A percentile compares a stretch with the other conserved stretches of the same genome.
Conservation (phyloP, 208 protist species). For the Herpetomonas tarakana region DNA sequence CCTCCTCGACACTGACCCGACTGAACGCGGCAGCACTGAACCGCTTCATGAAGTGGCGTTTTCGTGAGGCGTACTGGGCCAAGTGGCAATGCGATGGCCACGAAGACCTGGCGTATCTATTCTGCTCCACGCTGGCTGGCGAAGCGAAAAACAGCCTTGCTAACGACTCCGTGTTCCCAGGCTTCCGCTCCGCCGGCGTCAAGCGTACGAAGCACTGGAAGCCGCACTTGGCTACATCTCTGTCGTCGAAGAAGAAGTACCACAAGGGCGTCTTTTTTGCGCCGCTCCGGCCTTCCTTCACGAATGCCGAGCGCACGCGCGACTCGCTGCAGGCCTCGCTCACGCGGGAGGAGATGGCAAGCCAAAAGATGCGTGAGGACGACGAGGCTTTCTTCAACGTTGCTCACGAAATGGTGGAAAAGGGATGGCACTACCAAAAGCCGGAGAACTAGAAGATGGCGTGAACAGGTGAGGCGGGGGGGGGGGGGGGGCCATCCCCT, state of each 20-base stretch:
- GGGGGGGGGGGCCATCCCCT: background rate
- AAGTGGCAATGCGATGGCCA: background rate
- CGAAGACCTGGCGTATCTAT: conserved; percentile 14
- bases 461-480: too few species aligned
- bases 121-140: conserved; percentile 18
- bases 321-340: conserved; percentile 28
- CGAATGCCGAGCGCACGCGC: conserved; percentile 32
- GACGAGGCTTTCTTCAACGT: conserved; percentile 63
- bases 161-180: conserved; percentile 30
- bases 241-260: background rate
- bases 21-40: conserved; percentile 7
- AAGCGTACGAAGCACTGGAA: conserved; percentile 42
- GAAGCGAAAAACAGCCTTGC: conserved; percentile 16
- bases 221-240: conserved; percentile 20
- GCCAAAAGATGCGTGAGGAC: conserved; percentile 23
- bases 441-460: conserved; percentile 41
- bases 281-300: conserved; percentile 49
- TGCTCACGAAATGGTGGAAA: conserved; percentile 65
- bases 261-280: conserved; percentile 17
- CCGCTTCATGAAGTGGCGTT: conserved; percentile 23
- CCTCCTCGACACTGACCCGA: background rate
- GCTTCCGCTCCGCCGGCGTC: conserved; percentile 17
- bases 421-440: conserved; percentile 31
- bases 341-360: conserved; percentile 19
- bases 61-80: conserved; percentile 8